A percentile compares a stretch with the other conserved stretches of the same genome.
Conservation (phyloP, 768 basidiomycete genomes). For the Leccinum barrowsii region DNA sequence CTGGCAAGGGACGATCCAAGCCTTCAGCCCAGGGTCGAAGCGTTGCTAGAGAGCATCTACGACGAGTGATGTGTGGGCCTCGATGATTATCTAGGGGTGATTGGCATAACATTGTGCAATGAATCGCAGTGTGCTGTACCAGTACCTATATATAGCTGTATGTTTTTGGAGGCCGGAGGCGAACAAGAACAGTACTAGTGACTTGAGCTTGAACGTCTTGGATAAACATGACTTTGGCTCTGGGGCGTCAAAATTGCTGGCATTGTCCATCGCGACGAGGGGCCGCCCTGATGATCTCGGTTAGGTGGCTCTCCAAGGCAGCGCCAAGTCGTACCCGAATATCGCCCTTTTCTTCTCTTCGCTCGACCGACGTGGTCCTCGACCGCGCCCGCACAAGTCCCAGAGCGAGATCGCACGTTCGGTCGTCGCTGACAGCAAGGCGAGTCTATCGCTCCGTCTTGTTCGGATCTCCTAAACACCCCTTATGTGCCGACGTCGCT, state of each 20-base stretch:
- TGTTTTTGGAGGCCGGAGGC: too few relatives aligned
- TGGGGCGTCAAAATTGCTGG: slow-evolving; percentile 8
- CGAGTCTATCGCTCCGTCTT: not conserved
- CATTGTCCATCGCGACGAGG: slow-evolving; percentile 8
- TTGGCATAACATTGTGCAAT: not conserved
- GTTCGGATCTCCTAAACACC: slow-evolving; percentile 1
- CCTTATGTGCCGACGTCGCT: not conserved
- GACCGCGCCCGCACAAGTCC: not conserved
- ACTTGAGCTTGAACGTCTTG: too few relatives aligned
- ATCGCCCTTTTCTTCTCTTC: not conserved
- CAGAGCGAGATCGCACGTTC: not conserved
- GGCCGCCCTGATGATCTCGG: slow-evolving; percentile 12
- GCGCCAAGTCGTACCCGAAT: slow-evolving; percentile 1
- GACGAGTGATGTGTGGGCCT: not conserved
- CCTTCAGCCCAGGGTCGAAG: slow-evolving; percentile 39
- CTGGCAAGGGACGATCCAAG: slow-evolving; percentile 32
- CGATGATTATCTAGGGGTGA: not conserved
- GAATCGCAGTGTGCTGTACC: too few relatives aligned
- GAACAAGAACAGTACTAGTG: too few relatives aligned
- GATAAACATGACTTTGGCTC: slow-evolving; percentile 14
- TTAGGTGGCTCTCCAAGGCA: slow-evolving; percentile 4
- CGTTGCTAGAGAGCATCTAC: slow-evolving; percentile 49
- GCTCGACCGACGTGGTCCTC: not conserved
- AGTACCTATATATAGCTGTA: not conserved
- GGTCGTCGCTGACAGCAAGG: slow-evolving; percentile 13